Conservation (phyloP, 257 asterid genomes). For the Solanum ahanhuiri region DNA sequence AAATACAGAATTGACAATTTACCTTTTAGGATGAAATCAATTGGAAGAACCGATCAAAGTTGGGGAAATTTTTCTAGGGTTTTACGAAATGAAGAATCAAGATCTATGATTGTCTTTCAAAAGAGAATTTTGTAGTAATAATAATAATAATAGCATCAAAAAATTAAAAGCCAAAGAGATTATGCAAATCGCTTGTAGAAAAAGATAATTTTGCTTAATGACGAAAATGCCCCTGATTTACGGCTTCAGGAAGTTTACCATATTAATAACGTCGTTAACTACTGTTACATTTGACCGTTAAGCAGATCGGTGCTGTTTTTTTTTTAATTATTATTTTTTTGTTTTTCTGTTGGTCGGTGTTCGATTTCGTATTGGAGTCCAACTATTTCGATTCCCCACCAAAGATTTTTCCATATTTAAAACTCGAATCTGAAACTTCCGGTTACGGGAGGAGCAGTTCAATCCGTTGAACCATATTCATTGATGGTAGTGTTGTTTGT, state of each 20-base stretch:
- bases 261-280: neutral
- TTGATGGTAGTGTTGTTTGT: no score
- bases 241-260: neutral
- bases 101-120: neutral
- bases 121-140: neutral
- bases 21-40: neutral
- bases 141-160: neutral
- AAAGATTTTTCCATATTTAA: fast-evolving
- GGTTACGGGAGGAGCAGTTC: fast-evolving
- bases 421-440: no score
- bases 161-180: neutral
- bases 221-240: neutral
- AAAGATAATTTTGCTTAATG: neutral
- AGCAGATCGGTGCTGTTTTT: neutral
- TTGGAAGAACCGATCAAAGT: neutral
- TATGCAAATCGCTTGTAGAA: neutral
- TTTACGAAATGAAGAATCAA: neutral
- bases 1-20: neutral
- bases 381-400: fast-evolving
- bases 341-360: no score
- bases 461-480: neutral
- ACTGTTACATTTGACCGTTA: neutral
- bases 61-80: neutral
- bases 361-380: no score
- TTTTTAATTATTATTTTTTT: no score